These are phyloP conservation scores for Amanita rimosa DNA, from an alignment of 768 basidiomycete species.

Conservation along the genomic window DNA sequence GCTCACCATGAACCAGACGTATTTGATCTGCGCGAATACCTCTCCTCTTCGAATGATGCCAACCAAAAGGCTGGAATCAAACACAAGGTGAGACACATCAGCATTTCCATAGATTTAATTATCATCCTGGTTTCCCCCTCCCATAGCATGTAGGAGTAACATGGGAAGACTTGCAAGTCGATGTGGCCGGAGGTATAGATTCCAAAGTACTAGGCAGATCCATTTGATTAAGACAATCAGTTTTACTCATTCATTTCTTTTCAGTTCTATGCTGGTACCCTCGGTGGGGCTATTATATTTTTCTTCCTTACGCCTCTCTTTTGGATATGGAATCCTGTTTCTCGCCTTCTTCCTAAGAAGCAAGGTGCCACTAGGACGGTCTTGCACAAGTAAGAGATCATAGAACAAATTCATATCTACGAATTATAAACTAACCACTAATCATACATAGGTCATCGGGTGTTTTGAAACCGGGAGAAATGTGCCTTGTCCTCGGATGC, in stretches of 20 bases:
- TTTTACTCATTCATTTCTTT: not conserved
- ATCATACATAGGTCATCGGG: slow-evolving; percentile 41
- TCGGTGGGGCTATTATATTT: slow-evolving; percentile 44
- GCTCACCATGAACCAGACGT: slow-evolving; percentile 19
- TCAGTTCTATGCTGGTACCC: slow-evolving; percentile 48
- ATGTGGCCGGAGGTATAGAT: slow-evolving; percentile 42
- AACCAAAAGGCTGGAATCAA: slow-evolving; percentile 54
- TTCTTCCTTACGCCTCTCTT: slow-evolving; percentile 44
- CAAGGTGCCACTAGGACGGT: slow-evolving; percentile 36
- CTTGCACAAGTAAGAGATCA: slow-evolving; percentile 40
- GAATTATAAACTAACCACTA: not conserved
- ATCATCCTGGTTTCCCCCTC: too few relatives aligned
- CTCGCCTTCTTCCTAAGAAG: slow-evolving; percentile 27
- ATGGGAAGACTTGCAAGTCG: slow-evolving; percentile 61
- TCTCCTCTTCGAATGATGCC: slow-evolving; percentile 56
- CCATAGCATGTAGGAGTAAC: slow-evolving; percentile 58
- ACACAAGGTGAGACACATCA: slow-evolving; percentile 42
- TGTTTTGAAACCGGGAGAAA: slow-evolving; percentile 67
- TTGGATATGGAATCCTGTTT: slow-evolving; percentile 32
- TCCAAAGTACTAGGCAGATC: slow-evolving; percentile 49
- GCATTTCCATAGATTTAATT: too few relatives aligned
- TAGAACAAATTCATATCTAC: not conserved
- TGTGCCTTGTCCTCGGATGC: slow-evolving; percentile 78
- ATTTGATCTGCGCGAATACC: slow-evolving; percentile 61
- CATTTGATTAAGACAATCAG: not conserved